Evolutionary conservation across 208 protist species (phyloP).

Genomic region (Crithidia sp.): DNA sequence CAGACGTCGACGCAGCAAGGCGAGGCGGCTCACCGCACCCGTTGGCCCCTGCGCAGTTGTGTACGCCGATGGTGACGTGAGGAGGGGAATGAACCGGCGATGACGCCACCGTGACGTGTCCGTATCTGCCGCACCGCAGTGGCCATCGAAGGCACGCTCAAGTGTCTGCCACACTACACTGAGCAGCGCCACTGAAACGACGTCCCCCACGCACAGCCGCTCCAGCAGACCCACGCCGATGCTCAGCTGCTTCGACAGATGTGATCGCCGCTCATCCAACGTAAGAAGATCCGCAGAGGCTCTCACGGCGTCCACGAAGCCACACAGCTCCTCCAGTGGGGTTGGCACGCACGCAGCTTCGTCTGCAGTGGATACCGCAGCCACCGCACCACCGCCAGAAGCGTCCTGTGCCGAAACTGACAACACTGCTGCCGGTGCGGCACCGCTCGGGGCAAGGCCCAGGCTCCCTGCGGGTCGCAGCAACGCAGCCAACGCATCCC

Average conservation of each 20-base stretch:
- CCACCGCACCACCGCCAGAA: neutral
- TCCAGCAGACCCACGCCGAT: conserved; percentile 3
- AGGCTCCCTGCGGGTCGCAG: neutral
- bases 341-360: neutral
- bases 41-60: neutral
- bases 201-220: conserved; percentile 14
- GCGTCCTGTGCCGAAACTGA: neutral
- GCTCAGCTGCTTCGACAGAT: neutral
- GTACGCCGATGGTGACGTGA: neutral
- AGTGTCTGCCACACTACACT: neutral
- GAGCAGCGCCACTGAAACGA: conserved; percentile 3
- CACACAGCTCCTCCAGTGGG: conserved; percentile 4
- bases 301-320: neutral
- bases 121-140: neutral
- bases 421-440: neutral
- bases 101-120: neutral
- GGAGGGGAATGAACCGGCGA: conserved; percentile 26
- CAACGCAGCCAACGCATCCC: neutral
- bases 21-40: conserved; percentile 9
- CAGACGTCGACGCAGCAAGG: conserved; percentile 13
- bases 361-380: neutral
- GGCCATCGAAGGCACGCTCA: neutral
- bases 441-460: neutral
- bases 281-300: neutral
- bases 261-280: too few species aligned